Evolutionary conservation across 176 grass and related monocot species (phyloP), one percentile per base, ranked within the genome.

Genomic region (Avena insularis): DNA sequence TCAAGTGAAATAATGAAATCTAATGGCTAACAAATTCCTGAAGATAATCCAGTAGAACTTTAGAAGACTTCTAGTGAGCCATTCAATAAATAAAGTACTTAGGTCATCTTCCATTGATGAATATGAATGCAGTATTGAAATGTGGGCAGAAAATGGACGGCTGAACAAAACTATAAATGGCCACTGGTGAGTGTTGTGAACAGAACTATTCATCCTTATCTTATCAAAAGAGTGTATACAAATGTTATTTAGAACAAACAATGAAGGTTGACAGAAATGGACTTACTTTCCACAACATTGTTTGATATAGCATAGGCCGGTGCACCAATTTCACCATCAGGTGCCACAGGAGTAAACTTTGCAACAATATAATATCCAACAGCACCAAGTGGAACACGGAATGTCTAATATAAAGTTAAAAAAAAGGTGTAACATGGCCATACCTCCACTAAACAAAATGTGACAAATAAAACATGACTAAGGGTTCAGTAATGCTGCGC

Each of bases 321-420:
- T 93, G 90, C 89, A 83, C 97, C 97, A 55, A 85, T 90, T 96
- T 99, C 97, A 75, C 94, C 97, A 92, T 99, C 94, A 75, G 87
- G 87, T 20, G 88, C 85, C 90, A 86, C 89, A 63, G 94, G 97
- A 93, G 79, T 94, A 85, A 96, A 96, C 89, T 94, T 99, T 56
- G 89, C 97, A 86, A 99, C 90, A 79, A 99, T 87, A 86, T 93
- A 90, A 78, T 78, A 85, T 71, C 97, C 97, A 89, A 94, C 82
- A 84, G 94, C 92, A 64, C 80, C 75, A 66, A 99, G 90, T 86
- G 94, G 94, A 90, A 99, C 84, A 57, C 92, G 87, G 87, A 99
- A 96, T 86, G 82, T 90, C 97, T 99, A 87, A 71, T 79, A 15
- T 40, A 80, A 46, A 88, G 40, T 73, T 40, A 16, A 64, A 57